Percentiles rank a stretch among this genome's conserved stretches.
These are phyloP conservation scores for Pichia sp. DNA, from an alignment of 1,139 yeast species.

Conservation along the genomic window DNA sequence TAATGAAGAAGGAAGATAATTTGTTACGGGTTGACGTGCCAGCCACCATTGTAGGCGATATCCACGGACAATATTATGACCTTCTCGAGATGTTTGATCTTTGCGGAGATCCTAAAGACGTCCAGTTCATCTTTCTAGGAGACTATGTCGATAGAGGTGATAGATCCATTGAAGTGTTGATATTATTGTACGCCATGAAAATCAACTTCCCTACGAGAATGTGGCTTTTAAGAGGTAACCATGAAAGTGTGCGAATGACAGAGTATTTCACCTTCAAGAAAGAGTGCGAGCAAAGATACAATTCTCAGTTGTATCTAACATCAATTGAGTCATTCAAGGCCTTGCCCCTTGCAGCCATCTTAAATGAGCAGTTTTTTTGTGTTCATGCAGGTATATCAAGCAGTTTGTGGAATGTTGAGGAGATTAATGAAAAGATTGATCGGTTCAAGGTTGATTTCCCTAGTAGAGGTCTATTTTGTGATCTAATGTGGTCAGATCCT, in stretches of 20 bases:
- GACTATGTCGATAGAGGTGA: slow-evolving; percentile 97
- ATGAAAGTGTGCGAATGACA: slow-evolving; percentile 94
- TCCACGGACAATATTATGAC: slow-evolving; percentile 94
- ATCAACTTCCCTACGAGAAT: slow-evolving; percentile 69
- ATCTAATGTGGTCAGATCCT: slow-evolving; percentile 95
- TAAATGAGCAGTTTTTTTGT: slow-evolving; percentile 70
- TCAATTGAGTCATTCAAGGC: slow-evolving; percentile 80
- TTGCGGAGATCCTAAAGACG: slow-evolving; percentile 79
- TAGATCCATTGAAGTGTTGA: slow-evolving; percentile 94
- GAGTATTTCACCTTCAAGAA: slow-evolving; percentile 93
- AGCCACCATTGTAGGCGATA: slow-evolving; percentile 92
- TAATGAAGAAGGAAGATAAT: slow-evolving; percentile 70
- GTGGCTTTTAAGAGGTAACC: slow-evolving; percentile 86
- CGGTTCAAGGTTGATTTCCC: slow-evolving; percentile 77
- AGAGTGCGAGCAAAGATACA: slow-evolving; percentile 86
- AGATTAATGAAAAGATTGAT: slow-evolving; percentile 63
- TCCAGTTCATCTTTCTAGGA: slow-evolving; percentile 84
- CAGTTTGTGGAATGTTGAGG: slow-evolving; percentile 63
- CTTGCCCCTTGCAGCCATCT: slow-evolving; percentile 77
- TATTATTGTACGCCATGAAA: slow-evolving; percentile 73
- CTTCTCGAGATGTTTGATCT: slow-evolving; percentile 86
- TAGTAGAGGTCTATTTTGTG: slow-evolving; percentile 87
- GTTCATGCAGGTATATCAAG: slow-evolving; percentile 93
- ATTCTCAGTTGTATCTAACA: slow-evolving; percentile 64
- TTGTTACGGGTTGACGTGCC: slow-evolving; percentile 82